Percentiles rank a stretch among this genome's conserved stretches.
phyloP scores from a whole-genome alignment of 208 protist species.

The Crithidia expoeki region DNA sequence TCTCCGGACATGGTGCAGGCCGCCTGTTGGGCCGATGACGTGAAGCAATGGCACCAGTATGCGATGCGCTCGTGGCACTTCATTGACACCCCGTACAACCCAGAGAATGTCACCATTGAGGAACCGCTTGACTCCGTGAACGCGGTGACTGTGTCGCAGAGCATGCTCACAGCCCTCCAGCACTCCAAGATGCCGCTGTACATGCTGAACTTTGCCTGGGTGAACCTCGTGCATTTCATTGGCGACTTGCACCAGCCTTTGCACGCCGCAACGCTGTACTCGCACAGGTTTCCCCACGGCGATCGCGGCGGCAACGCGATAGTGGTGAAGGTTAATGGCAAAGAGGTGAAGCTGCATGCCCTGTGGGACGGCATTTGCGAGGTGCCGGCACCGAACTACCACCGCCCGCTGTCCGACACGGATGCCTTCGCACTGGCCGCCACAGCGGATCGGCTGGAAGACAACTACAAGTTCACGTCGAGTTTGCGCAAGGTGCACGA shows the following conservation, averaged over 20 bases:
- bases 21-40: constrained; percentile 86
- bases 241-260: constrained; percentile 90
- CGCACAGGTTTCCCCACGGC: constrained; percentile 49
- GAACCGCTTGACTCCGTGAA: constrained; percentile 24
- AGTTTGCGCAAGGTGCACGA: constrained; percentile 30
- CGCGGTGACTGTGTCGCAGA: constrained; percentile 18
- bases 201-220: constrained; percentile 67
- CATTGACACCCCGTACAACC: constrained; percentile 68
- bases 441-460: constrained; percentile 61
- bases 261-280: constrained; percentile 59
- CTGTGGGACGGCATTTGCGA: constrained; percentile 86
- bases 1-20: constrained; percentile 68
- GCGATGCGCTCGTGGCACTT: constrained; percentile 84
- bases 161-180: constrained; percentile 24
- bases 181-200: constrained; percentile 41
- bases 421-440: constrained; percentile 38
- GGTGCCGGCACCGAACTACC: constrained; percentile 15
- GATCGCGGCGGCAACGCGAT: constrained; percentile 80
- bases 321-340: constrained; percentile 35
- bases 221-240: constrained; percentile 80
- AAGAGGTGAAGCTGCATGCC: constrained; percentile 59
- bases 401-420: constrained; percentile 55
- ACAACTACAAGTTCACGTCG: constrained; percentile 53
- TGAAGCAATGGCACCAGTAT: constrained; percentile 59
- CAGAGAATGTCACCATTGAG: constrained; percentile 44